These are phyloP conservation scores for Mycosphaerella sp. DNA, from an alignment of 2,329 filamentous ascomycete species.

Conservation along the genomic window DNA sequence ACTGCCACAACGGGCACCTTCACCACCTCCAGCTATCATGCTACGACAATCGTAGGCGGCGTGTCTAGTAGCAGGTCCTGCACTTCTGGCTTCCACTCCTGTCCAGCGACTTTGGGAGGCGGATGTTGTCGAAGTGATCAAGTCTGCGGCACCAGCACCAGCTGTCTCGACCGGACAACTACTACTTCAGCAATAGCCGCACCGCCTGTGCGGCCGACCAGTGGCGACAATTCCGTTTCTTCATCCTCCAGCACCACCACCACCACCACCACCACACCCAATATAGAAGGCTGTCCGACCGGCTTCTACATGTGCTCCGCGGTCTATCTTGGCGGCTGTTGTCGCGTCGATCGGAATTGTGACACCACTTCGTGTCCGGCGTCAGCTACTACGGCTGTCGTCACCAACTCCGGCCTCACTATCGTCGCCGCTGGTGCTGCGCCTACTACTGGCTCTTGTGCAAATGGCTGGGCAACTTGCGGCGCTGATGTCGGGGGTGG, in stretches of 20 bases:
- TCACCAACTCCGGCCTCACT: slow-evolving; percentile 60
- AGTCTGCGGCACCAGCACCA: slow-evolving; percentile 37
- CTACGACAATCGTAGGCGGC: slow-evolving; percentile 28
- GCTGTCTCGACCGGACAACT: slow-evolving; percentile 33
- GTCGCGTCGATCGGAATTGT: slow-evolving; percentile 80
- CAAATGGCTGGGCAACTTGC: slow-evolving; percentile 72
- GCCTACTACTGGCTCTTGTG: slow-evolving; percentile 50
- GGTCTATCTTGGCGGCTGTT: slow-evolving; percentile 75
- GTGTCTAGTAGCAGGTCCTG: slow-evolving; percentile 29
- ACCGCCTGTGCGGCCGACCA: slow-evolving; percentile 41
- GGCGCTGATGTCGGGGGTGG: slow-evolving; percentile 61
- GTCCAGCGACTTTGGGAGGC: slow-evolving; percentile 43
- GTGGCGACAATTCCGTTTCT: slow-evolving; percentile 21
- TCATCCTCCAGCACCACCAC: slow-evolving; percentile 5
- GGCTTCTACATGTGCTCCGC: slow-evolving; percentile 90
- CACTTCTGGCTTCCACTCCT: slow-evolving; percentile 42
- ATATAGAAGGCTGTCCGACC: slow-evolving; percentile 60
- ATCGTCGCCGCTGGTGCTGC: slow-evolving; percentile 47
- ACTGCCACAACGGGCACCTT: slow-evolving; percentile 13
- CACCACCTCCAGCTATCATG: slow-evolving; percentile 7
- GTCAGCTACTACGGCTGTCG: slow-evolving; percentile 55
- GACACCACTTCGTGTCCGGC: slow-evolving; percentile 71
- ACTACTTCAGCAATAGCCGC: slow-evolving; percentile 35
- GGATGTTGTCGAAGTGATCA: slow-evolving; percentile 46
- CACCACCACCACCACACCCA: slow-evolving; percentile 36